Evolutionary conservation across 495 filamentous ascomycete genomes (phyloP).

Genomic region (Articulospora tetracladia): DNA sequence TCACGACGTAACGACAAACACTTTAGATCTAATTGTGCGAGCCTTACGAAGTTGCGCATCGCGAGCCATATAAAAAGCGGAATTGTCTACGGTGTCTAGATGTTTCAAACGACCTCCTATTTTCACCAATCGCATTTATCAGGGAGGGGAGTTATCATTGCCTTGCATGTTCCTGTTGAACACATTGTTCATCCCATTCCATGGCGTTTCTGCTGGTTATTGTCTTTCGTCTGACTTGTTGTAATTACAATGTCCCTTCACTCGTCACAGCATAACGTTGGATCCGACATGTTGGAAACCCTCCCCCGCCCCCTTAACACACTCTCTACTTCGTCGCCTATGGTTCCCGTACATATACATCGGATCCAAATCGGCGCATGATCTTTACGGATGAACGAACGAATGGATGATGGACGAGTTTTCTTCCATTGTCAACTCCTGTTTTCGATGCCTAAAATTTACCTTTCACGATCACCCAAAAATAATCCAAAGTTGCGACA

Average conservation of each 20-base stretch:
- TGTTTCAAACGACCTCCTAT: not conserved
- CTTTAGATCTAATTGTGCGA: conserved; percentile 16
- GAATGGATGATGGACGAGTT: conserved; percentile 5
- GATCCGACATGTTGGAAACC: conserved; percentile 1
- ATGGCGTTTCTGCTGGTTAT: conserved; percentile 10
- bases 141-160: conserved; percentile 3
- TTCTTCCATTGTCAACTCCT: conserved; percentile 3
- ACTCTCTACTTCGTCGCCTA: conserved; percentile 10
- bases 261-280: not conserved
- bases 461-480: conserved; percentile 6
- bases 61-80: conserved; percentile 10
- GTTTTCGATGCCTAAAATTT: conserved; percentile 3
- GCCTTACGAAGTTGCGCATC: conserved; percentile 11
- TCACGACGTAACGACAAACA: conserved; percentile 23
- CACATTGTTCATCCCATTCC: conserved; percentile 4
- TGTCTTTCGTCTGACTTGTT: conserved; percentile 14
- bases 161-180: not conserved
- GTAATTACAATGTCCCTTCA: conserved; percentile 14
- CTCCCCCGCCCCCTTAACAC: too few species aligned
- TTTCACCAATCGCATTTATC: conserved; percentile 5
- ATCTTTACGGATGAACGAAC: conserved; percentile 14
- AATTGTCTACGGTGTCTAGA: conserved; percentile 11
- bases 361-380: conserved; percentile 14
- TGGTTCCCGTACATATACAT: conserved; percentile 28
- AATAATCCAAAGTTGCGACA: conserved; percentile 15